Percentiles rank a stretch among this genome's conserved stretches.
phyloP scores from a whole-genome alignment of 768 basidiomycete species.

The Tricholoma saponaceum region DNA sequence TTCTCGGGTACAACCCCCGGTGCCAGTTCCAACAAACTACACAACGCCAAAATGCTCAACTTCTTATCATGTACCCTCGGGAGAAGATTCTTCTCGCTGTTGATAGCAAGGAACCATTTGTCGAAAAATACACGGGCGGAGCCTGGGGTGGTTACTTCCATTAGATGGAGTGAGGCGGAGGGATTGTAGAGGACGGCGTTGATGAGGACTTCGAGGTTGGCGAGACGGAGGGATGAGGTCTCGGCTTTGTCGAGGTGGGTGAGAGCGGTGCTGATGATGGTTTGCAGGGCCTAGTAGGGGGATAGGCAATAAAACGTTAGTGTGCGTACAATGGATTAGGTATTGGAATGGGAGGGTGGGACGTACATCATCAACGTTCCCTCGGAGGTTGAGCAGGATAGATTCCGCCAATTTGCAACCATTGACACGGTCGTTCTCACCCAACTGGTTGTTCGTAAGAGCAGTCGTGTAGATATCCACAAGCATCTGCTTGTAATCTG shows the following conservation, averaged over 20 bases:
- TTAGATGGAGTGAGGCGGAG: conserved; percentile 66
- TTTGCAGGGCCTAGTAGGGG: conserved; percentile 53
- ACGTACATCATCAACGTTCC: conserved; percentile 73
- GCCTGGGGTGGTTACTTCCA: conserved; percentile 60
- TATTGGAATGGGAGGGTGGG: background rate
- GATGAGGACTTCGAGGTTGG: conserved; percentile 80
- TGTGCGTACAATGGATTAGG: background rate
- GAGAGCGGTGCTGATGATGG: conserved; percentile 61
- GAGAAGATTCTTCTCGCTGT: conserved; percentile 44
- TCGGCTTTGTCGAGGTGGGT: conserved; percentile 55
- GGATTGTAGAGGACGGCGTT: conserved; percentile 85
- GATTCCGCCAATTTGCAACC: conserved; percentile 86
- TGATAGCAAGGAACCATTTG: conserved; percentile 78
- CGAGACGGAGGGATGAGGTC: conserved; percentile 63
- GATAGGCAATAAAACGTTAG: conserved; percentile 3
- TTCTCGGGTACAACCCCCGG: conserved; percentile 50
- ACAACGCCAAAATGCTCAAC: conserved; percentile 71
- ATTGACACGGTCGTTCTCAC: conserved; percentile 80
- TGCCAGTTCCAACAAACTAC: conserved; percentile 71
- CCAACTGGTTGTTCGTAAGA: conserved; percentile 65
- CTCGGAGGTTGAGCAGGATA: conserved; percentile 73
- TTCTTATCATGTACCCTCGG: conserved; percentile 92
- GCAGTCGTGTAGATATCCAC: conserved; percentile 81
- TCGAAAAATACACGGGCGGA: conserved; percentile 75
- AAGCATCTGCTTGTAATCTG: conserved; percentile 75